Percentiles rank a stretch among this genome's conserved stretches.
Conservation (phyloP, 495 filamentous ascomycete genomes). For the Penicillium robsamsonii region DNA sequence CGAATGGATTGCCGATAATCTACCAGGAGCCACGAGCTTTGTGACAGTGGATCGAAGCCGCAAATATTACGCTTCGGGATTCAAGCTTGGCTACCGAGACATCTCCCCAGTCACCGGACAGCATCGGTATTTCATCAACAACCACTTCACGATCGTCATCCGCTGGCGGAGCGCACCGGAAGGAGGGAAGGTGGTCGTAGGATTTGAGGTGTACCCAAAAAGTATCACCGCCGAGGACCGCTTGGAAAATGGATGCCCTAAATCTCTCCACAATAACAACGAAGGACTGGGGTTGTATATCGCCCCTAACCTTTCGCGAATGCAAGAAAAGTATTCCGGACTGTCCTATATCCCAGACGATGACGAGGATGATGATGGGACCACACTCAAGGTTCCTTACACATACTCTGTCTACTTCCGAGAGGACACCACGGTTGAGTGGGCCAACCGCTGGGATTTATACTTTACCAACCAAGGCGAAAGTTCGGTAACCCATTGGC, state of each 20-base stretch:
- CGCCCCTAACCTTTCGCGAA: constrained; percentile 56
- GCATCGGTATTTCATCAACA: constrained; percentile 79
- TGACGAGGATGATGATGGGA: constrained; percentile 60
- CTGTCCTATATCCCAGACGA: constrained; percentile 57
- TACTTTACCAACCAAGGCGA: constrained; percentile 93
- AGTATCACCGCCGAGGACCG: constrained; percentile 67
- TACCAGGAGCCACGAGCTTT: constrained; percentile 90
- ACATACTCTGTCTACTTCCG: constrained; percentile 92
- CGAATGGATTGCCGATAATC: constrained; percentile 96
- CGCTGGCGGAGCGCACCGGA: constrained; percentile 74
- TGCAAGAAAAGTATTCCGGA: constrained; percentile 55
- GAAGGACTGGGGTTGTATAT: constrained; percentile 68
- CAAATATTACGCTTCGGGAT: constrained; percentile 94
- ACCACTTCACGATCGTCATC: constrained; percentile 86
- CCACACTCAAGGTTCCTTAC: constrained; percentile 77
- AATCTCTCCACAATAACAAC: constrained; percentile 58
- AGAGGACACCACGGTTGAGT: constrained; percentile 79
- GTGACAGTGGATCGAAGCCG: constrained; percentile 84
- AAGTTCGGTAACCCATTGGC: constrained; percentile 82
- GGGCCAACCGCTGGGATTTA: constrained; percentile 85
- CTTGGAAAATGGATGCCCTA: constrained; percentile 63
- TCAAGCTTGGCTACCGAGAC: constrained; percentile 84
- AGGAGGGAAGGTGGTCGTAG: constrained; percentile 81
- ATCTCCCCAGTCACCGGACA: constrained; percentile 57
- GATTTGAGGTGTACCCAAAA: constrained; percentile 91